phyloP scores from a whole-genome alignment of 768 basidiomycete genomes.

The Boletellus emodensis region DNA sequence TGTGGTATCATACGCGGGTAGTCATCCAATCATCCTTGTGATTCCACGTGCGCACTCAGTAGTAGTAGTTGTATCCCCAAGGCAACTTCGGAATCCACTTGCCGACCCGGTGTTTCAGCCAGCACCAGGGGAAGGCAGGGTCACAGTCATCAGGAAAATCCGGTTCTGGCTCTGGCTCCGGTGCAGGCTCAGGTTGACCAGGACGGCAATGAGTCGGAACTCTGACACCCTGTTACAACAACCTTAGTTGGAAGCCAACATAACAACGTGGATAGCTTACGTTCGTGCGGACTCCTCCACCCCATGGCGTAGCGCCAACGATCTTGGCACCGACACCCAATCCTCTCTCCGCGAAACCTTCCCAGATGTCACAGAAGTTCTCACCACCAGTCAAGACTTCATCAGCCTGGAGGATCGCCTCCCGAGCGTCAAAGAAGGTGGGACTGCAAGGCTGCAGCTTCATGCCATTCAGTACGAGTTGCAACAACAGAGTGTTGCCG shows the following conservation, averaged over 20 bases:
- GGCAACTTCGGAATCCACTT: conserved; percentile 22
- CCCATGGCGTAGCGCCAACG: conserved; percentile 82
- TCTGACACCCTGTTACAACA: conserved; percentile 33
- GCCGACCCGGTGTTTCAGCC: conserved; percentile 13
- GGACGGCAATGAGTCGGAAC: conserved; percentile 40
- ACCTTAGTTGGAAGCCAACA: not conserved
- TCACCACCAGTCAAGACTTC: conserved; percentile 86
- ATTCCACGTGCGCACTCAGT: conserved; percentile 13
- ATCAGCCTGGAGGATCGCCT: conserved; percentile 90
- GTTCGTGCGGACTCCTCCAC: conserved; percentile 79
- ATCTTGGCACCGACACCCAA: conserved; percentile 76
- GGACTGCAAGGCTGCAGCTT: conserved; percentile 93
- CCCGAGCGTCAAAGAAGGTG: conserved; percentile 83
- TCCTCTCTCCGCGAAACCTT: conserved; percentile 77
- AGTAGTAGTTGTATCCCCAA: conserved; percentile 23
- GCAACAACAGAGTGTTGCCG: conserved; percentile 82
- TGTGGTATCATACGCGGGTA: conserved; percentile 18
- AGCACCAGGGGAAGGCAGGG: conserved; percentile 21
- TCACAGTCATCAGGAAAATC: conserved; percentile 33
- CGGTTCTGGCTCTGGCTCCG: conserved; percentile 29
- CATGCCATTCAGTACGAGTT: conserved; percentile 89
- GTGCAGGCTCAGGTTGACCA: conserved; percentile 16
- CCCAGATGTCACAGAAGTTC: conserved; percentile 88
- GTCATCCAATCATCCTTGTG: conserved; percentile 1
- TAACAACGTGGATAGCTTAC: conserved; percentile 32